Evolutionary conservation across 305 asterid genomes (phyloP).

Genomic region (Rubia peregrina): DNA sequence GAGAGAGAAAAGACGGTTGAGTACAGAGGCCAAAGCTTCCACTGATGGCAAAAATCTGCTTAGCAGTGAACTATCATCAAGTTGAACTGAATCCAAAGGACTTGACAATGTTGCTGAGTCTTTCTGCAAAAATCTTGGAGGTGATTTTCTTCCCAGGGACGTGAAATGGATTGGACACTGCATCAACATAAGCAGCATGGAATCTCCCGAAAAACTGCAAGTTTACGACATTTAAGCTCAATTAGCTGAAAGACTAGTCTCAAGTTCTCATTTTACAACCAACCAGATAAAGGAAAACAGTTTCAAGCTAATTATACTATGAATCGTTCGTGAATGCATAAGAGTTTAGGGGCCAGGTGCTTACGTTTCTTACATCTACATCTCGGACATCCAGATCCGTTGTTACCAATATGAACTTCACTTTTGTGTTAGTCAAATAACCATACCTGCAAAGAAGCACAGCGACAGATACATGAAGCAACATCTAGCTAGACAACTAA

Average conservation of each 20-base stretch:
- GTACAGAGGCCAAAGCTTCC: background rate
- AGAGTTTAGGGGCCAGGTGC: conserved; percentile 18
- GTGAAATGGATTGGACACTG: conserved; percentile 95
- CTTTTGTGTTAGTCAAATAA: conserved; percentile 91
- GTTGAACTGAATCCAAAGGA: conserved; percentile 69
- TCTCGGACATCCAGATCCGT: conserved; percentile 92
- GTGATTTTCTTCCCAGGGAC: conserved; percentile 91
- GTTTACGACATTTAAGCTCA: conserved; percentile 9
- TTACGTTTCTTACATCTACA: conserved; percentile 90
- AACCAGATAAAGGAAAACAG: background rate
- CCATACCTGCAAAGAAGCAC: conserved; percentile 60
- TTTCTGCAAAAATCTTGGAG: conserved; percentile 66
- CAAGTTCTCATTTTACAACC: conserved; percentile 6
- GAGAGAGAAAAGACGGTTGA: no score
- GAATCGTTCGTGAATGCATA: background rate
- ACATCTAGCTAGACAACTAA: background rate
- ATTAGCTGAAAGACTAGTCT: conserved; percentile 12
- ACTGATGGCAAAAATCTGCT: background rate
- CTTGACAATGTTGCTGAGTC: conserved; percentile 69
- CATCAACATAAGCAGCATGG: conserved; percentile 91
- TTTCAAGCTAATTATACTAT: background rate
- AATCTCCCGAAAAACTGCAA: conserved; percentile 83
- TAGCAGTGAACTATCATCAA: conserved; percentile 21
- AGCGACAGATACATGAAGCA: conserved; percentile 12
- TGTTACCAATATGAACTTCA: conserved; percentile 89